Percentiles rank a stretch among this genome's conserved stretches.
phyloP scores from a whole-genome alignment of 1,284 basidiomycete genomes.

The Termitomyces sp. region DNA sequence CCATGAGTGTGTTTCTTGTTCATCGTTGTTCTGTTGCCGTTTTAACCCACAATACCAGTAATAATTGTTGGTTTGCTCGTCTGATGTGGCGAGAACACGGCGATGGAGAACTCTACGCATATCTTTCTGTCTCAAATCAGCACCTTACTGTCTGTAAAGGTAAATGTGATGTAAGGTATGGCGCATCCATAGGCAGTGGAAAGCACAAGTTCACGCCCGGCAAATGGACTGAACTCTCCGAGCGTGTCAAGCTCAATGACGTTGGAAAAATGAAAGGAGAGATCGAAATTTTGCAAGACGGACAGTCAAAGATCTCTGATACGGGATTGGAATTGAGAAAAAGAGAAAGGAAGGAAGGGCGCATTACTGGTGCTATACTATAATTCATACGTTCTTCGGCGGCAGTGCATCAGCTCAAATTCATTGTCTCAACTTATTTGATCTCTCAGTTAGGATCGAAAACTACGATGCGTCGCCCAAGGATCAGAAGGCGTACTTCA shows the following conservation, averaged over 20 bases:
- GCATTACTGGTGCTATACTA: constrained; percentile 47
- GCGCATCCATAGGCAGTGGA: constrained; percentile 56
- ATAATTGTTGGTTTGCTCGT: constrained; percentile 40
- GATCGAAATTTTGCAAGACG: constrained; percentile 45
- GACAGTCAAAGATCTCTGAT: constrained; percentile 40
- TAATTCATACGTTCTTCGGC: constrained; percentile 58
- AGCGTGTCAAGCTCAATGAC: constrained; percentile 53
- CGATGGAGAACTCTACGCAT: constrained; percentile 46
- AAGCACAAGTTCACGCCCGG: constrained; percentile 51
- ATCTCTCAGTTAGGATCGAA: constrained; percentile 2
- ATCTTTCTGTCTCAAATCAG: constrained; percentile 37
- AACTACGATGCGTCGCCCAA: constrained; percentile 15
- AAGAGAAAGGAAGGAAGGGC: constrained; percentile 27
- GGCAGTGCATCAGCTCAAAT: constrained; percentile 22
- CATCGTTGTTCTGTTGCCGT: background rate
- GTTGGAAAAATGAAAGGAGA: constrained; percentile 41
- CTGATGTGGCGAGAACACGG: constrained; percentile 45
- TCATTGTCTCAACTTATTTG: background rate
- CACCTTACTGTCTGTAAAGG: constrained; percentile 24
- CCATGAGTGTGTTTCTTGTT: constrained; percentile 19
- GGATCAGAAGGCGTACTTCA: constrained; percentile 17
- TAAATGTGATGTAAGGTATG: constrained; percentile 44
- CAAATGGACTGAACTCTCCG: constrained; percentile 47
- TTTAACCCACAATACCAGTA: constrained; percentile 4
- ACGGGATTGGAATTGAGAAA: constrained; percentile 36